Percentiles rank a stretch among this genome's conserved stretches.
Evolutionary conservation across 176 grass and related monocot genomes (phyloP).

Genomic region (Musa schizocarpa): DNA sequence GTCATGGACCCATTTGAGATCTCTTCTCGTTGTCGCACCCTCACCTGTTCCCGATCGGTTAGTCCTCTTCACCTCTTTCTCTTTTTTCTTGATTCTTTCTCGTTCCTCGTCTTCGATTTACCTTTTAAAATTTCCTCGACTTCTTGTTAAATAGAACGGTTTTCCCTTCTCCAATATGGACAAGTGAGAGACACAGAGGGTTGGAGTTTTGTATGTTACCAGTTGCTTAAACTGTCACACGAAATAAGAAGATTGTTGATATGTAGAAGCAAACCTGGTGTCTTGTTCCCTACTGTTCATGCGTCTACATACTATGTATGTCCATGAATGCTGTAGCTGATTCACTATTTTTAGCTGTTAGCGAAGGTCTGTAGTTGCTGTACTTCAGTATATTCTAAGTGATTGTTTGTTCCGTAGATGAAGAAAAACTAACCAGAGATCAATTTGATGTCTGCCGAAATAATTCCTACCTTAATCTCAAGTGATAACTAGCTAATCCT

Average conservation of each 20-base stretch:
- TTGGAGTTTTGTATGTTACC: not conserved
- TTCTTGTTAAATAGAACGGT: not conserved
- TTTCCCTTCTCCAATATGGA: not conserved
- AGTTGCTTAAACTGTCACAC: too few species aligned
- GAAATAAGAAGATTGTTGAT: too few species aligned
- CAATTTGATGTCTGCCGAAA: not conserved
- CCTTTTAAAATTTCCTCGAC: constrained; percentile 13
- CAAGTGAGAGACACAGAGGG: not conserved
- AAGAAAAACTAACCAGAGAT: not conserved
- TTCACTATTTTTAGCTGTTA: too few species aligned
- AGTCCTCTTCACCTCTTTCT: constrained; percentile 5
- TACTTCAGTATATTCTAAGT: too few species aligned
- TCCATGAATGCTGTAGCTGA: too few species aligned
- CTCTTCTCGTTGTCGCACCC: constrained; percentile 60
- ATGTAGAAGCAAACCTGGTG: too few species aligned
- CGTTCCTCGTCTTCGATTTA: not conserved
- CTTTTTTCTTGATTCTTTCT: not conserved
- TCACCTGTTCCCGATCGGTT: constrained; percentile 17
- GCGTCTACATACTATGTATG: too few species aligned
- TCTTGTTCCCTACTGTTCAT: too few species aligned
- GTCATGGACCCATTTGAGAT: constrained; percentile 89
- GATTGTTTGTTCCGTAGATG: too few species aligned
- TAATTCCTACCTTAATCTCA: not conserved
- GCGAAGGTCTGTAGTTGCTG: too few species aligned
- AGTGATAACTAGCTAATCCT: not conserved